These are phyloP conservation scores for Peterozyma toletana DNA, from an alignment of 805 yeast genomes.

Conservation along the genomic window DNA sequence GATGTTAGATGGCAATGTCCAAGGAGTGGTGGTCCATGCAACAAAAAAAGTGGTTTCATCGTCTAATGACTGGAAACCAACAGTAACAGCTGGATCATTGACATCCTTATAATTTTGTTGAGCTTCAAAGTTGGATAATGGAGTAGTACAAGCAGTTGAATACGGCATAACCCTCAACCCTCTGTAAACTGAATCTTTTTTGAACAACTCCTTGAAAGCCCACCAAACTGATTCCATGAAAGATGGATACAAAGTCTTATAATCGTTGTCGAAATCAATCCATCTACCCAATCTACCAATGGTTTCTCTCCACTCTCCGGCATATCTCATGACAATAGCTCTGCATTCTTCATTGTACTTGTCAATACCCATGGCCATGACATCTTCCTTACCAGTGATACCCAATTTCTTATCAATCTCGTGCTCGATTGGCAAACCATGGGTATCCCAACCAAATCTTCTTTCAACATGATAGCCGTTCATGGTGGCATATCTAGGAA, in stretches of 20 bases:
- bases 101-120: conserved; percentile 98
- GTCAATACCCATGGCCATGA: conserved; percentile 87
- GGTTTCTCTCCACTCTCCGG: conserved; percentile 89
- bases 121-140: conserved; percentile 95
- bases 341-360: conserved; percentile 94
- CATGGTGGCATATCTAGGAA: conserved; percentile 97
- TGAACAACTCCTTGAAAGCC: conserved; percentile 87
- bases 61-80: conserved; percentile 75
- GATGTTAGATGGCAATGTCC: conserved; percentile 96
- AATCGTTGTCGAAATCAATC: conserved; percentile 98
- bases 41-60: conserved; percentile 81
- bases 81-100: conserved; percentile 90
- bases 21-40: conserved; percentile 99
- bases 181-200: conserved; percentile 85
- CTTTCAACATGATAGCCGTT: conserved; percentile 94
- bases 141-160: conserved; percentile 95
- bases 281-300: conserved; percentile 96
- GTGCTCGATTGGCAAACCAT: conserved; percentile 97
- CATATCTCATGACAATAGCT: conserved; percentile 94
- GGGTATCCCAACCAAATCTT: conserved; percentile 99
- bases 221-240: conserved; percentile 99
- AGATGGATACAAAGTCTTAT: conserved; percentile 90
- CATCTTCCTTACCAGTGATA: conserved; percentile 90
- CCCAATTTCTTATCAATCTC: conserved; percentile 97
- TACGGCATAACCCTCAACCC: conserved; percentile 98